phyloP scores from a whole-genome alignment of 202 grass and related monocot genomes.

The Miscanthus sacchariflorus region DNA sequence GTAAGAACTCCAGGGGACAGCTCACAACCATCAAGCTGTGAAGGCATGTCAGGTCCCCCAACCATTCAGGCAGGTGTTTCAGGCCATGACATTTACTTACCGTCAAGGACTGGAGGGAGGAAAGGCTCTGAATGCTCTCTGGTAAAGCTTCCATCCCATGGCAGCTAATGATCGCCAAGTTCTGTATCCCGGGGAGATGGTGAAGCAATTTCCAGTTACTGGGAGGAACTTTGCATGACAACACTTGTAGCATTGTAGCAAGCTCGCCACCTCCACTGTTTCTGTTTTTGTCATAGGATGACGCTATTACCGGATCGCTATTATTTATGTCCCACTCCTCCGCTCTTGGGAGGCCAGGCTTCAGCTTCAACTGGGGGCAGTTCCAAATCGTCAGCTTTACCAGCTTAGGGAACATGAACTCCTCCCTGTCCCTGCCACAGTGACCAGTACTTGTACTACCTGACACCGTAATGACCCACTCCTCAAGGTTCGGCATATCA shows the following conservation, averaged over 20 bases:
- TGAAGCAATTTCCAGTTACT: constrained; percentile 4
- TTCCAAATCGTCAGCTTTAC: constrained; percentile 30
- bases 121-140: constrained; percentile 5
- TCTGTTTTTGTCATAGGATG: constrained; percentile 1
- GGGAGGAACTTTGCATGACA: constrained; percentile 9
- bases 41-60: constrained; percentile 5
- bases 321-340: constrained; percentile 25
- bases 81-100: constrained; percentile 26
- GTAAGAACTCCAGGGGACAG: constrained; percentile 2
- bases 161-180: constrained; percentile 15
- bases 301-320: constrained; percentile 3
- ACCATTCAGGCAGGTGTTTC: constrained; percentile 20
- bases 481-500: constrained; percentile 28
- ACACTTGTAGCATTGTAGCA: neutral
- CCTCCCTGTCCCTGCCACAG: neutral
- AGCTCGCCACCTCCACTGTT: neutral
- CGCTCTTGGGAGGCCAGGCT: constrained; percentile 16
- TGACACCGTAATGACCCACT: constrained; percentile 11
- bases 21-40: constrained; percentile 18
- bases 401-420: constrained; percentile 27
- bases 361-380: constrained; percentile 2
- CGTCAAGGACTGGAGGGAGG: neutral
- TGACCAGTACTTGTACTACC: neutral
- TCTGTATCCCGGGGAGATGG: neutral
- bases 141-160: constrained; percentile 29